Evolutionary conservation across 805 yeast genomes (phyloP).

Genomic region (Candida vaughaniae): DNA sequence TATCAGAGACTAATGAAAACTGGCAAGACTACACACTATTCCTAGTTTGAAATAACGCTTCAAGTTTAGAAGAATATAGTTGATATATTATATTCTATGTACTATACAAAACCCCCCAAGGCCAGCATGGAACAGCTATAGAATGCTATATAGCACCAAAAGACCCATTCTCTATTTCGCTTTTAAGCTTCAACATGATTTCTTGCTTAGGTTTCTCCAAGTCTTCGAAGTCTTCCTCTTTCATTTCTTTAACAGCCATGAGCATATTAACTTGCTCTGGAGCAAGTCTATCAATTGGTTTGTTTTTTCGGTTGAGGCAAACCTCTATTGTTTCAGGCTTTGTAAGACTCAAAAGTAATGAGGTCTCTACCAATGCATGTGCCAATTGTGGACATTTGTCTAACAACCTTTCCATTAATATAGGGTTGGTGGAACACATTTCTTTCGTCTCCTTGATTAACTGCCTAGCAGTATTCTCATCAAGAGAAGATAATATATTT

Average conservation of each 20-base stretch:
- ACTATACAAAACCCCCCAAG: too few relatives aligned
- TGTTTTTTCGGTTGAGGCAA: constrained; percentile 33
- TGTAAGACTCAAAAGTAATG: constrained; percentile 37
- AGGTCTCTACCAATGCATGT: constrained; percentile 76
- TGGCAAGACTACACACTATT: too few relatives aligned
- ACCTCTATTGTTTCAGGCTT: constrained; percentile 37
- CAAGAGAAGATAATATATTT: constrained; percentile 44
- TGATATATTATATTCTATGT: too few relatives aligned
- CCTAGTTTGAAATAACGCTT: too few relatives aligned
- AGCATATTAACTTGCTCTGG: constrained; percentile 33
- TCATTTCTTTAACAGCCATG: constrained; percentile 25
- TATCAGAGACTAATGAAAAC: too few relatives aligned
- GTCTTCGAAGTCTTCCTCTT: constrained; percentile 27
- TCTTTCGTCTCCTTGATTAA: constrained; percentile 57
- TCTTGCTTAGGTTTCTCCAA: constrained; percentile 25
- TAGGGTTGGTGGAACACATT: constrained; percentile 58
- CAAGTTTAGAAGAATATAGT: too few relatives aligned
- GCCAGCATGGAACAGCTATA: too few relatives aligned
- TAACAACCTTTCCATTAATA: constrained; percentile 57
- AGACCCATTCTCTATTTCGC: constrained; percentile 26
- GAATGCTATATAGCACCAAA: constrained; percentile 18
- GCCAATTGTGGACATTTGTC: constrained; percentile 76
- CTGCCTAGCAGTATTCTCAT: constrained; percentile 45
- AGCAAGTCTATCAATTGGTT: constrained; percentile 27
- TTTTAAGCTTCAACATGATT: constrained; percentile 19